These are phyloP conservation scores for Pyronema omphalodes DNA, from an alignment of 495 filamentous ascomycete species.

Conservation along the genomic window DNA sequence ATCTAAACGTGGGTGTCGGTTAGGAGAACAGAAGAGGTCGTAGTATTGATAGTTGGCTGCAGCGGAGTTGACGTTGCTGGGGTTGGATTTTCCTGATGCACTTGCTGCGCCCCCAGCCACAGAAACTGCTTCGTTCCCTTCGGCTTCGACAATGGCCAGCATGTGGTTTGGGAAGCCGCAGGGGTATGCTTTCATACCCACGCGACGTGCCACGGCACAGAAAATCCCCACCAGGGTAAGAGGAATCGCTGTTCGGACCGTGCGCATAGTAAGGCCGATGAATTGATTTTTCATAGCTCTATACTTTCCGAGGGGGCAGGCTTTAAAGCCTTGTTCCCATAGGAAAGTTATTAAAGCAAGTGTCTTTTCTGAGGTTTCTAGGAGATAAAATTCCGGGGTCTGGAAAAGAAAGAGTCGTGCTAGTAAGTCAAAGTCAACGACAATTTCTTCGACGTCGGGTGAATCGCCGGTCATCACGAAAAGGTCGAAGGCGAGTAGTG, in stretches of 20 bases:
- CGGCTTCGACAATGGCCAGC: conserved; percentile 37
- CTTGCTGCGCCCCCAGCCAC: too few relatives aligned
- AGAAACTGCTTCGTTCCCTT: conserved; percentile 2
- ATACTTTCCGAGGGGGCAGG: conserved; percentile 46
- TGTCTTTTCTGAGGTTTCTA: conserved; percentile 47
- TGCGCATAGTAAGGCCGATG: conserved; percentile 48
- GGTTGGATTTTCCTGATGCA: conserved; percentile 1
- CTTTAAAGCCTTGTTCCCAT: conserved; percentile 43
- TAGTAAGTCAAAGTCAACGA: conserved; percentile 41
- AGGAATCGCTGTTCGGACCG: conserved; percentile 42
- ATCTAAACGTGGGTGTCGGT: neutral
- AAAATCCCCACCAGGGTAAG: conserved; percentile 50
- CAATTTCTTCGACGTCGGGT: conserved; percentile 47
- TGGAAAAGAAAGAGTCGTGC: conserved; percentile 33
- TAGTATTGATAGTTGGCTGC: conserved; percentile 25
- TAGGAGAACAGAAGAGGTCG: conserved; percentile 29
- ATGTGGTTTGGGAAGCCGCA: conserved; percentile 53
- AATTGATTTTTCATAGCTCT: conserved; percentile 69
- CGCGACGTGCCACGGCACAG: conserved; percentile 41
- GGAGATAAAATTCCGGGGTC: conserved; percentile 31
- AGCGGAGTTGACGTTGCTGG: too few relatives aligned
- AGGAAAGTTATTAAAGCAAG: conserved; percentile 48
- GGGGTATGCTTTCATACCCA: conserved; percentile 43
- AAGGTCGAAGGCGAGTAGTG: conserved; percentile 67
- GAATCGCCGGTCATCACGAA: conserved; percentile 56